Base-by-base conservation (phyloP, 371 early-diverging fungal genomes). In the Syncephalastrum racemosum region DNA sequence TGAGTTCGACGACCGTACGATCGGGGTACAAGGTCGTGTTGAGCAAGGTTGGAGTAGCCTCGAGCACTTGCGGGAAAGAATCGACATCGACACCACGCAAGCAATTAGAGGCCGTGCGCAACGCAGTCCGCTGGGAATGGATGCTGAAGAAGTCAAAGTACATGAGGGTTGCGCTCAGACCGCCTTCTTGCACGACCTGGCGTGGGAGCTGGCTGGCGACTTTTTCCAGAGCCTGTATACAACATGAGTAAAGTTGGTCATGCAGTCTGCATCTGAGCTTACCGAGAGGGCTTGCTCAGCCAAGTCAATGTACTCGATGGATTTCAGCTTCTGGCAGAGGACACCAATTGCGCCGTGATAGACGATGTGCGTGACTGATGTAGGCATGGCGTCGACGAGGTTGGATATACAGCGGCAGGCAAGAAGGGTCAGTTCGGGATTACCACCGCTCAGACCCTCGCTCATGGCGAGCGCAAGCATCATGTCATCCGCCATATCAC, bases 101-200 rank as follows among this genome's bases (percentile, higher is more conserved):
- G 48, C 91, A 90, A 62, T 93, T 91, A 39, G 90, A 84, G 1
- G 91, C 93, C 1, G 89, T 90, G 14, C 82, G 80, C 24, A 95
- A 72, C 4, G 93, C 93, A 0, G 86, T 87, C 20, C 93, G 81
- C 68, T 96, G 97, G 4, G 90, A 90, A 59, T 88, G 88, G 7
- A 91, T 80, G 24, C 90, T 80, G 60, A 94, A 95, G 63, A 96
- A 96, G 58, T 96, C 97, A 16, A 96, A 73, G 55, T 86, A 95
- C 82, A 86, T 85, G n/a, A 96, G 73, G 1, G 82, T 79, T 0
- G 94, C 92, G 1, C 80, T 61, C 41, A 95, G 62, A 7, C 94
- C 95, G 19, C 88, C 90, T 41, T 87, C 91, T 20, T 85, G 81
- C 13, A 92, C 77, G 13, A 97, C 84, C 3, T 87, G 80, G 19